A percentile compares a stretch with the other conserved stretches of the same genome.
Evolutionary conservation across 1,284 basidiomycete genomes (phyloP).

Genomic region (Cryptococcus sp.): DNA sequence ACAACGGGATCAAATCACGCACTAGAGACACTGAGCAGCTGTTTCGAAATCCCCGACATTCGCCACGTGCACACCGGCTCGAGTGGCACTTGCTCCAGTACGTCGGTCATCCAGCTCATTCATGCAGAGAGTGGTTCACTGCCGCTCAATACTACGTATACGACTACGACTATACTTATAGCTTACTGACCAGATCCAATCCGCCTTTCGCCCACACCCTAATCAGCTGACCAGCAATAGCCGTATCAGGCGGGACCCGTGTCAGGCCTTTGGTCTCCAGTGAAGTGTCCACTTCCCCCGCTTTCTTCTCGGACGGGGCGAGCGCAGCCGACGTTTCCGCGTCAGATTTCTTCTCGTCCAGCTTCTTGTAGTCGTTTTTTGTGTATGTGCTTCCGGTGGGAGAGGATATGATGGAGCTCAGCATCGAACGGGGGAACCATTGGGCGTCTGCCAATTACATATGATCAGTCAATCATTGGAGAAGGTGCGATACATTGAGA

Average conservation of each 20-base stretch:
- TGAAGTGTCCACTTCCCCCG: constrained; percentile 23
- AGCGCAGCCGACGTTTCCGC: constrained; percentile 39
- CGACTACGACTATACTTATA: constrained; percentile 17
- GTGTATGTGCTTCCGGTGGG: constrained; percentile 61
- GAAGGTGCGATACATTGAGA: background rate
- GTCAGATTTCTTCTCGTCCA: constrained; percentile 55
- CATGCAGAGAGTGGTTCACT: too few species aligned
- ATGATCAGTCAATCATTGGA: background rate
- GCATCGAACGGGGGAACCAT: constrained; percentile 81
- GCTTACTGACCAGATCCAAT: constrained; percentile 41
- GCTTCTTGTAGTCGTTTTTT: constrained; percentile 62
- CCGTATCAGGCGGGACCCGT: constrained; percentile 66
- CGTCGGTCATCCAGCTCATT: background rate
- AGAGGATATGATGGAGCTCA: constrained; percentile 62
- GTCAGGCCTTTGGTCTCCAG: constrained; percentile 54
- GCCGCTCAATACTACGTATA: background rate
- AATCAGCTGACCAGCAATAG: constrained; percentile 71
- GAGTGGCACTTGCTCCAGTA: background rate
- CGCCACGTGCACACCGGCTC: background rate
- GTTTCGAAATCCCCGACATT: background rate
- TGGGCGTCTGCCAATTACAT: constrained; percentile 65
- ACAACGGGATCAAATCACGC: background rate
- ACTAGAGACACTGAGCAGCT: background rate
- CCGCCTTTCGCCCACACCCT: constrained; percentile 64
- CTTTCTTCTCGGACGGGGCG: constrained; percentile 44